Conservation (phyloP, 768 basidiomycete genomes). For the Dictyophora rubrovolvata region DNA sequence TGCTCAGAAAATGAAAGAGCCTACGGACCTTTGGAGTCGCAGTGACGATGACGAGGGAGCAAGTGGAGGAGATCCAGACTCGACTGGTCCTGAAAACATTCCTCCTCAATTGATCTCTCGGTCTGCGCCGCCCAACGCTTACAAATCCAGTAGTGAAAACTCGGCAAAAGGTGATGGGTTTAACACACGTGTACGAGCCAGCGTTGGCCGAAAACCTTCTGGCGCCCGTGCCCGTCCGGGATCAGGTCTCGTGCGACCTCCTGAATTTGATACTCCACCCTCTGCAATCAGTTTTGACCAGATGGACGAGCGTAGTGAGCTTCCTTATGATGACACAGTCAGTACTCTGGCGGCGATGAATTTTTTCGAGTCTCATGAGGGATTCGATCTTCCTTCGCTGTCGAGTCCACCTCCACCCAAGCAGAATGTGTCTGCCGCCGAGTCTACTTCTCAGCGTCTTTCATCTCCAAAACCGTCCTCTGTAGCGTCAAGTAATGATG, state of each 20-base stretch:
- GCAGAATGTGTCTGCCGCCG: conserved; percentile 10
- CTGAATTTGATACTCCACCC: neutral
- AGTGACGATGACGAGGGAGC: neutral
- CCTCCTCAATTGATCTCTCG: conserved; percentile 13
- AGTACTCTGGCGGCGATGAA: conserved; percentile 74
- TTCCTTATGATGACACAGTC: conserved; percentile 33
- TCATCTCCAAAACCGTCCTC: conserved; percentile 18
- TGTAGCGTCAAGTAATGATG: conserved; percentile 14
- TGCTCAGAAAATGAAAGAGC: neutral
- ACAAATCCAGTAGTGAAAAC: conserved; percentile 3
- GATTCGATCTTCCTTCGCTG: conserved; percentile 24
- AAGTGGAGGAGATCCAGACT: conserved; percentile 2
- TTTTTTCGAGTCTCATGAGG: conserved; percentile 45
- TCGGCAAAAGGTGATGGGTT: conserved; percentile 9
- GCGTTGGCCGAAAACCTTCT: conserved; percentile 61
- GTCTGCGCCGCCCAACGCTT: neutral
- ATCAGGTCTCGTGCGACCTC: conserved; percentile 22
- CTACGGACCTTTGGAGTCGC: neutral
- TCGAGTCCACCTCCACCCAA: conserved; percentile 16
- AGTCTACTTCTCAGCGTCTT: conserved; percentile 24
- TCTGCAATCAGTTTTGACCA: neutral
- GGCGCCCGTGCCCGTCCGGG: conserved; percentile 68
- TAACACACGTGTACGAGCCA: conserved; percentile 13
- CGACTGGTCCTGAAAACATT: conserved; percentile 5
- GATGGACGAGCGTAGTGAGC: conserved; percentile 4